phyloP scores from a whole-genome alignment of 495 filamentous ascomycete genomes.

The Tuber magnatum region DNA sequence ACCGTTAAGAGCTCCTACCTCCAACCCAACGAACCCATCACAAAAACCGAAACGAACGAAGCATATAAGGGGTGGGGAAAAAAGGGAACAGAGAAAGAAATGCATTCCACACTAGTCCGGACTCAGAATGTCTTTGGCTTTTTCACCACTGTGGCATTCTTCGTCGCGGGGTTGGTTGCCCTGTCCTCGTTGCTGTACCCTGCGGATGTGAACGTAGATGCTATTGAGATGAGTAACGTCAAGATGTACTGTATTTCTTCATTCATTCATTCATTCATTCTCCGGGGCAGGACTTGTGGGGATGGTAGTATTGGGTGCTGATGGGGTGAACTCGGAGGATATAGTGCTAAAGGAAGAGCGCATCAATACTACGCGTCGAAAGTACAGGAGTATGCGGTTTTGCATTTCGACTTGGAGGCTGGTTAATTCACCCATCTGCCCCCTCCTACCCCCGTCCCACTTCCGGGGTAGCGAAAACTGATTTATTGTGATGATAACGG shows the following conservation, averaged over 20 bases:
- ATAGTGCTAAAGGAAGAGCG: slow-evolving; percentile 79
- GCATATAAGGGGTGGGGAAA: not conserved
- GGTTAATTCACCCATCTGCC: slow-evolving; percentile 5
- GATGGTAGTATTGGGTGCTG: slow-evolving; percentile 45
- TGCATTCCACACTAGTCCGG: slow-evolving; percentile 82
- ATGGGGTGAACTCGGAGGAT: slow-evolving; percentile 64
- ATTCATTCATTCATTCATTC: not conserved
- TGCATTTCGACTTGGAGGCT: slow-evolving; percentile 85
- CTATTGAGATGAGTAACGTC: slow-evolving; percentile 50
- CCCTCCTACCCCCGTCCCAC: not conserved
- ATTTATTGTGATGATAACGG: slow-evolving; percentile 1
- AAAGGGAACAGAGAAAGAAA: slow-evolving; percentile 42
- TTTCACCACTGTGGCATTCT: slow-evolving; percentile 89
- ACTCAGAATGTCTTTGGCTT: slow-evolving; percentile 91
- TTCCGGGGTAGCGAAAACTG: not conserved
- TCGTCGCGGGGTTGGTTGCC: slow-evolving; percentile 69
- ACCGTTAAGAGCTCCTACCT: not conserved
- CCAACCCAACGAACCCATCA: not conserved
- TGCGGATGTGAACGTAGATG: slow-evolving; percentile 54
- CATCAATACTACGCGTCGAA: slow-evolving; percentile 83
- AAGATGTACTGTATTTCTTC: slow-evolving; percentile 18
- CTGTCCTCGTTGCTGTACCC: slow-evolving; percentile 65
- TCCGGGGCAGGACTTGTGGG: not conserved
- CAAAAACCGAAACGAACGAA: not conserved
- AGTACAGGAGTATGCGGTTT: slow-evolving; percentile 89